Base-by-base conservation (phyloP, 352 stramenopile genomes). In the Albugo laibachii region DNA sequence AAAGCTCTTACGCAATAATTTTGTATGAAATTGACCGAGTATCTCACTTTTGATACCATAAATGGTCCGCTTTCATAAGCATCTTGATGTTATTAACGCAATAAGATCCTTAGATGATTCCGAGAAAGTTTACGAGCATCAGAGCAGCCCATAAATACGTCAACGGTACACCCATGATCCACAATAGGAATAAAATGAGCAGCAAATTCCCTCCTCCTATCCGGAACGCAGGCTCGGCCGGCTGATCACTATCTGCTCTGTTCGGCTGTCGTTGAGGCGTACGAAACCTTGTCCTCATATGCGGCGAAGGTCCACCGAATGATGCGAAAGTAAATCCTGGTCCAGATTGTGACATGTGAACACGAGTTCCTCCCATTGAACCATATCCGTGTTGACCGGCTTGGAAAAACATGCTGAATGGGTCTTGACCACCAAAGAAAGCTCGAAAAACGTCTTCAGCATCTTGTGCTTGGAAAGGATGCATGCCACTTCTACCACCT, bases 381-480 rank as follows among this genome's bases (percentile, higher is more conserved):
- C 63, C 63, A 16, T 59, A 52, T 27, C 48, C 58, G 16, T 65
- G 65, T 55, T 80, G 69, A 34, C 65, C 65, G 48, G 79, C 70
- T 54, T 87, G 74, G 54, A 83, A 87, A 48, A 87, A 87, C 66
- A 83, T 80, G 38, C 66, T 79, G 56, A 87, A 87, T 41, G 74
- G 74, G 36, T 87, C 74, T 48, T 87, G 71, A 8, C 74, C 74
- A 31, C 74, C 71, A 53, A 87, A 87, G 50, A 87, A 87, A 13
- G 66, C 66, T 42, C 72, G 69, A 54, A 87, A 87, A 39, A 87
- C 81, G 50, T 87, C 74, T 44, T 87, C 74, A 0, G 74, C 74
- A 40, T 87, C 70, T 34, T 83, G 70, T 6, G 66, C 69, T 46
- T 83, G 70, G 55, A 84, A 84, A 18, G 56, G 53, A 35, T 69